Base-by-base conservation (phyloP, 306 rosid species). In the Hippophae tibetana region DNA sequence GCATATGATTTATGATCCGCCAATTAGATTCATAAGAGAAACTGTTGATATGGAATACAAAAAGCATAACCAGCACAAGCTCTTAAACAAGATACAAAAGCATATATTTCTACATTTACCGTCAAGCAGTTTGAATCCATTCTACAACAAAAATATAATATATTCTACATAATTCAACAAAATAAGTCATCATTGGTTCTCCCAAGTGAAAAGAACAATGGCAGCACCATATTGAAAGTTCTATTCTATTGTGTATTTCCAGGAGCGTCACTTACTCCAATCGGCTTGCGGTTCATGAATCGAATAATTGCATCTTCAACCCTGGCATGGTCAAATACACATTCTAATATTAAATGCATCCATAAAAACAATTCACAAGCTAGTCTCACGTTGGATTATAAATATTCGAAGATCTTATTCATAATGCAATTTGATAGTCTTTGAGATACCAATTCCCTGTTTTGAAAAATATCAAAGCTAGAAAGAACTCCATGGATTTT, bases 291-390 rank as follows among this genome's bases (percentile, higher is more conserved):
- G 72, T 93, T 93, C 72, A 92, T 75, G 66, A 85, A 92, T 5
- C 98, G 95, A 62, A 90, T 89, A 65, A 93, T 94, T 43, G 98
- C 96, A 78, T 92, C 98, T 80, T 92, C 98, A 69, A 92, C 99
- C 99, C 99, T 93, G 90, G 47, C 65, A 56, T 31, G 5, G 38
- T 31, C 38, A 2, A 4, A 2, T 31, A 2, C 38, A 31, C 5
- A 31, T 31, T 31, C 38, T 31, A 31, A 31, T 31, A 31, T 31
- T 31, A 31, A 3, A 54, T 54, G 31, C 58, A 55, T 41, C 13
- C n/a, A 48, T 31, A 48, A 48, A 49, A 49, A 23, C 26, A 3
- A 49, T 13, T 49, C 53, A 49, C 7, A 48, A 6, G 23, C 23
- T 18, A 18, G 23, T 18, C 38, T 4, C 38, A 31, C 5, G 38